Base-by-base conservation (phyloP, 2,329 filamentous ascomycete species). In the Mycogone perniciosa region DNA sequence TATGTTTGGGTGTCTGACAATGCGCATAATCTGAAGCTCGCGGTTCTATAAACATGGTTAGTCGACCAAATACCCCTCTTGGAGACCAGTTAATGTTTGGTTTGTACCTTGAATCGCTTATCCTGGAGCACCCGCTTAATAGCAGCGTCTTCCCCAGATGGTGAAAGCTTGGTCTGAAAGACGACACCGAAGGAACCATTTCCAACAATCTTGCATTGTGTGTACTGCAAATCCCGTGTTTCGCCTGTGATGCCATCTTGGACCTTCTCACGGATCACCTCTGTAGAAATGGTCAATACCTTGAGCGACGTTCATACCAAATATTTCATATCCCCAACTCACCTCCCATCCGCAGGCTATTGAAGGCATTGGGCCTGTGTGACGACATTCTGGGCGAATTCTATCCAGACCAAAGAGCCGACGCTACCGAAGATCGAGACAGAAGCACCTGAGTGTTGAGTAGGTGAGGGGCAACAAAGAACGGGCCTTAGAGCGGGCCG, bases 121-220 rank as follows among this genome's bases (percentile, higher is more conserved):
- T 99, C 93, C 68, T 99, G 93, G 53, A 99, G 81, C 54, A 99
- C 93, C 63, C 93, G 86, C 80, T 99, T 99, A 79, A 99, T 99
- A 68, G 93, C 93, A 48, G 93, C 93, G 75, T 99, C 93, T 72
- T 99, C 93, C 57, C 92, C 92, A 57, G 88, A 93, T n/a, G 93
- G 93, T 55, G 92, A 92, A 64, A 99, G 81, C 76, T 97, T 97
- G 52, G 93, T 99, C 76, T 99, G 93, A 72, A 99, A 99, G 58
- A 99, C 93, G 46, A 99, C 92, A 59, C 93, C 93, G 62, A 99
- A 99, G 34, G 92, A 97, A 60, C 93, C 93, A 75, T 99, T 99
- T 69, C 93, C 93, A 44, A 99, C 93, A 64, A 99, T 97, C 76
- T 99, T 99, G 79, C 92, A 97, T 70, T 97, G 93, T 51, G 93